Evolutionary conservation across 2,329 filamentous ascomycete genomes (phyloP).

Genomic region (Endothia cerciana): DNA sequence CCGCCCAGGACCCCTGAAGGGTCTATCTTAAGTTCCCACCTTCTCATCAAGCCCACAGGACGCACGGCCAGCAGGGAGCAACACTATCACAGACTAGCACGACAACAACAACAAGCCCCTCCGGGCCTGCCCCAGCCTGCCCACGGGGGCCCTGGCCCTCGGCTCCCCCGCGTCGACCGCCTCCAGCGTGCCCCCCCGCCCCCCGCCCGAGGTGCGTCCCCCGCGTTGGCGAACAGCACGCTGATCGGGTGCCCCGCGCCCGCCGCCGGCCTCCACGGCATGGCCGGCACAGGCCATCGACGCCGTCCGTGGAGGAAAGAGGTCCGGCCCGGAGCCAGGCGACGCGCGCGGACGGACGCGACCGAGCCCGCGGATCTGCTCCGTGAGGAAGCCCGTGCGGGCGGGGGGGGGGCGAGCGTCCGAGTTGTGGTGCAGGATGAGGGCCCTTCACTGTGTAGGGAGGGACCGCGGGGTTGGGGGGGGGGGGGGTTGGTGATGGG

Average conservation of each 20-base stretch:
- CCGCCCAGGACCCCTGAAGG: background rate
- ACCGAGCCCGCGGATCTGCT: slow-evolving; percentile 8
- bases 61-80: too few relatives aligned
- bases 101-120: background rate
- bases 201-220: slow-evolving; percentile 16
- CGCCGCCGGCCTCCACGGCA: background rate
- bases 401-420: too few relatives aligned
- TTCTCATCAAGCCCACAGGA: background rate
- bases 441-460: slow-evolving; percentile 19
- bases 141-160: slow-evolving; percentile 9
- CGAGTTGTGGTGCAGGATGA: slow-evolving; percentile 25
- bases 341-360: slow-evolving; percentile 9
- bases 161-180: slow-evolving; percentile 15
- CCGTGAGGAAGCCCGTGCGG: slow-evolving; percentile 3
- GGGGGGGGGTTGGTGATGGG: background rate
- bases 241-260: slow-evolving; percentile 9
- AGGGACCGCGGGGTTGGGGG: slow-evolving; percentile 1
- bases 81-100: background rate
- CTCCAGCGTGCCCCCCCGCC: slow-evolving; percentile 24
- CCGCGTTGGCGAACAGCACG: slow-evolving; percentile 26
- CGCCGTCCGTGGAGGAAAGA: background rate
- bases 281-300: background rate
- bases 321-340: slow-evolving; percentile 24
- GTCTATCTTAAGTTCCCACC: background rate
- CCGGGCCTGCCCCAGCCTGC: slow-evolving; percentile 13